Evolutionary conservation across 2,329 filamentous ascomycete genomes (phyloP), one percentile per base, ranked within the genome.

Genomic region (Cadophora sp.): DNA sequence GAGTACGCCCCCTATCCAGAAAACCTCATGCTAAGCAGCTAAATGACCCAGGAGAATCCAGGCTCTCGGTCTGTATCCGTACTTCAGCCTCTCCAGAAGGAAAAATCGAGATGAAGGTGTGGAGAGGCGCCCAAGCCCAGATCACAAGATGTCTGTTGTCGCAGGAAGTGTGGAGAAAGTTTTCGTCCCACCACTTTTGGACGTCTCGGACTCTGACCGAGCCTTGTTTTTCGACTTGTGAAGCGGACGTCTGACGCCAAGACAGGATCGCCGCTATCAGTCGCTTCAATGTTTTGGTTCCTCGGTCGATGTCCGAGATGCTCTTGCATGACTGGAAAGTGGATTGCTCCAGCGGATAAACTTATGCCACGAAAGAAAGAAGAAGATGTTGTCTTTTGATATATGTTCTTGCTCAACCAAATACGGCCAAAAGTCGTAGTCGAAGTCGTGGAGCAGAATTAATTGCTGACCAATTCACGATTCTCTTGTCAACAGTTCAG

Each of bases 151-250:
- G 50, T 53, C 24, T 14, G 24, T 16, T 26, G 22, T 9, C 26
- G 48, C 48, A 51, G 48, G 48, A 24, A 26, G 14, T 19, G 50
- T 53, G 50, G 50, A 53, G 50, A 53, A 53, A 53, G 24, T 53
- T 53, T 53, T 11, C 24, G 24, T 27, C 50, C 24, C 50, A 53
- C 50, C 24, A 53, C 34, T 43, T 43, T 43, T 43, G 40, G 40
- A 43, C 40, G 16, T 27, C 24, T 53, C 50, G 50, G 50, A 53
- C 24, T 53, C 50, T 53, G 50, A 29, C 50, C 50, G 50, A 53
- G 50, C 50, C 50, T 53, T 26, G 24, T 16, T 16, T 29, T 26
- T 27, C 24, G 24, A 26, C 9, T 11, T 27, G n/a, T 24, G 24
- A 37, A 37, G 34, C 34, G 34, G 34, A 1, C 9, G 9, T 37